Percentiles rank a stretch among this genome's conserved stretches.
These are phyloP conservation scores for Tolypocladium album DNA, from an alignment of 2,329 filamentous ascomycete genomes.

Conservation along the genomic window DNA sequence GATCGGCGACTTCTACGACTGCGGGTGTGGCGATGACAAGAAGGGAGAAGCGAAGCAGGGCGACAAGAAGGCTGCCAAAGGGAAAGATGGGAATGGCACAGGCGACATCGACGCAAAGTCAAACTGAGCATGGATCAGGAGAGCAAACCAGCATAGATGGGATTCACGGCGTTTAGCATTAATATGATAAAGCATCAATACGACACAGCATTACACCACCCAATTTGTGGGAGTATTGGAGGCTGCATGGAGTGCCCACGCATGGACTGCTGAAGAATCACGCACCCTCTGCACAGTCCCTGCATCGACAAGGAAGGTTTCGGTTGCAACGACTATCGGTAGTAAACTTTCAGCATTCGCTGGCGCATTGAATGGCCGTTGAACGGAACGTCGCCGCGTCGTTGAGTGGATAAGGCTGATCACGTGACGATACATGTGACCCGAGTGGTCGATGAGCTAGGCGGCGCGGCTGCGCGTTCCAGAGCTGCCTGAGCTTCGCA, in stretches of 20 bases:
- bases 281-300: background rate
- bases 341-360: background rate
- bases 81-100: background rate
- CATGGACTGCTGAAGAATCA: background rate
- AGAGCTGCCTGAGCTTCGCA: conserved; percentile 35
- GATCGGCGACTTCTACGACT: conserved; percentile 63
- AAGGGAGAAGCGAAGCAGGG: conserved; percentile 22
- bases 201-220: background rate
- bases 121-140: background rate
- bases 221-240: background rate
- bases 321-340: background rate
- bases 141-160: background rate
- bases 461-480: conserved; percentile 29
- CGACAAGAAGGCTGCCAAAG: conserved; percentile 2
- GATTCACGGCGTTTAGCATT: background rate
- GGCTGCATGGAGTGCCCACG: no score
- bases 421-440: conserved; percentile 8
- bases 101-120: background rate
- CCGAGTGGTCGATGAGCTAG: background rate
- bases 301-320: background rate
- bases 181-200: background rate
- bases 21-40: conserved; percentile 55
- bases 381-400: background rate
- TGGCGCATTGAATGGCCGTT: background rate
- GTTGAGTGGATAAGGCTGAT: background rate